phyloP scores from a whole-genome alignment of 2,329 filamentous ascomycete genomes.

The Hansfordia pulvinata region DNA sequence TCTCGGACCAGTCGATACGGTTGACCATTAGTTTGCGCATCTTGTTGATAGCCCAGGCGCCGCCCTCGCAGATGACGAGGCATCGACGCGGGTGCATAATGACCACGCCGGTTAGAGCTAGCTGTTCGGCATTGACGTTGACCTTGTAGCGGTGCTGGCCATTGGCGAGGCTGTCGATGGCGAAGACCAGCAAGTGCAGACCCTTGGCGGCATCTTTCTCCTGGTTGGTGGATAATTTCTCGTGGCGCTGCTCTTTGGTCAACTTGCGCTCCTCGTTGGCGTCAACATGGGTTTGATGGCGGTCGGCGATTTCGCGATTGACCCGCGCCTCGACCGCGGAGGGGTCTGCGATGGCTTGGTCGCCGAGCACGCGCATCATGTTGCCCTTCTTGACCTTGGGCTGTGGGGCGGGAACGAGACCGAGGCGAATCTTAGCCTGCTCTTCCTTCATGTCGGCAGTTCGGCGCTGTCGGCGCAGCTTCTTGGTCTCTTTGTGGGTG shows the following conservation, averaged over 20 bases:
- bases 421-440: conserved; percentile 88
- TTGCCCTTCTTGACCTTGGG: conserved; percentile 97
- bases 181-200: conserved; percentile 77
- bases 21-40: conserved; percentile 91
- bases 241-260: conserved; percentile 73
- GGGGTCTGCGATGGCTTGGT: conserved; percentile 84
- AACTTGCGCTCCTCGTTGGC: conserved; percentile 77
- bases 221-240: conserved; percentile 74
- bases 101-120: conserved; percentile 76
- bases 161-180: conserved; percentile 78
- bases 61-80: conserved; percentile 84
- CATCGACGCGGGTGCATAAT: conserved; percentile 84
- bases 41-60: conserved; percentile 64
- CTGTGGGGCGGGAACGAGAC: conserved; percentile 76
- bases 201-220: conserved; percentile 80
- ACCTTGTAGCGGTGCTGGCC: conserved; percentile 91
- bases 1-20: conserved; percentile 91
- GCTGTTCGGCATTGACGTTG: conserved; percentile 80
- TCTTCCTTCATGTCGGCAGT: conserved; percentile 92
- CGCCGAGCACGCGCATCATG: conserved; percentile 90
- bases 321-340: conserved; percentile 93
- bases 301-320: conserved; percentile 82
- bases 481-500: conserved; percentile 81
- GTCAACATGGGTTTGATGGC: conserved; percentile 62
- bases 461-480: conserved; percentile 75